Conservation (phyloP, 192 early-diverging fungal species). For the Phlyctochytrium planicorne region DNA sequence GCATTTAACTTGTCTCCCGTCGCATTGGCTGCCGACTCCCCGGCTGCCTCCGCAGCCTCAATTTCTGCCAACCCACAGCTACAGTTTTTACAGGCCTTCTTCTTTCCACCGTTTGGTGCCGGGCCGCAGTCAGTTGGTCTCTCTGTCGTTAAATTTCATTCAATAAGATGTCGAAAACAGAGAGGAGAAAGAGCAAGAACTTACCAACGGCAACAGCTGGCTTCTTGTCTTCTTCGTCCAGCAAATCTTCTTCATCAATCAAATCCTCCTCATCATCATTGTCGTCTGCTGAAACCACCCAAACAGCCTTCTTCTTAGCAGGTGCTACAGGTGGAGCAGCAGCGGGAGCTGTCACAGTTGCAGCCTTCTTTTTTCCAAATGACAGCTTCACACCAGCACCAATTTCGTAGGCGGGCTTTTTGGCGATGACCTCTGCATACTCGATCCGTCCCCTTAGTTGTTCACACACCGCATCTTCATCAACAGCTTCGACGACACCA, state of each 20-base stretch:
- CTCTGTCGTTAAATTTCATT: not conserved
- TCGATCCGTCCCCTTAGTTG: slow-evolving; percentile 46
- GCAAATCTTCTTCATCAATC: slow-evolving; percentile 81
- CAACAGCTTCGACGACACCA: slow-evolving; percentile 41
- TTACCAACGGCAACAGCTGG: slow-evolving; percentile 52
- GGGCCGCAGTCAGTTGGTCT: slow-evolving; percentile 32
- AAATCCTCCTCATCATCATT: slow-evolving; percentile 72
- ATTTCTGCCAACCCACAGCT: slow-evolving; percentile 87
- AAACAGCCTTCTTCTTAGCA: slow-evolving; percentile 48
- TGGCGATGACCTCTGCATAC: slow-evolving; percentile 45
- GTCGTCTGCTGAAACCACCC: slow-evolving; percentile 73
- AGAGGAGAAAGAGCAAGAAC: slow-evolving; percentile 2
- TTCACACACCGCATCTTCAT: slow-evolving; percentile 15
- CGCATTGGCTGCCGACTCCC: slow-evolving; percentile 33
- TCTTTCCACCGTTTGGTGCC: slow-evolving; percentile 65
- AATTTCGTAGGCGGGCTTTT: slow-evolving; percentile 83
- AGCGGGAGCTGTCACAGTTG: not conserved
- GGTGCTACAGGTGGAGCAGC: slow-evolving; percentile 30
- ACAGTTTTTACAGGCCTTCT: slow-evolving; percentile 98
- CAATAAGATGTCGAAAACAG: not conserved
- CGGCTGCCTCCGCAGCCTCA: slow-evolving; percentile 52
- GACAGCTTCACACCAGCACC: slow-evolving; percentile 78
- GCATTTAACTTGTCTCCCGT: not conserved
- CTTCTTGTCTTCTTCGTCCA: slow-evolving; percentile 56
- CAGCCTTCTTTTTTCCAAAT: slow-evolving; percentile 72